These are phyloP conservation scores for Phaffomyces opuntiae DNA, from an alignment of 805 yeast genomes.

Conservation along the genomic window DNA sequence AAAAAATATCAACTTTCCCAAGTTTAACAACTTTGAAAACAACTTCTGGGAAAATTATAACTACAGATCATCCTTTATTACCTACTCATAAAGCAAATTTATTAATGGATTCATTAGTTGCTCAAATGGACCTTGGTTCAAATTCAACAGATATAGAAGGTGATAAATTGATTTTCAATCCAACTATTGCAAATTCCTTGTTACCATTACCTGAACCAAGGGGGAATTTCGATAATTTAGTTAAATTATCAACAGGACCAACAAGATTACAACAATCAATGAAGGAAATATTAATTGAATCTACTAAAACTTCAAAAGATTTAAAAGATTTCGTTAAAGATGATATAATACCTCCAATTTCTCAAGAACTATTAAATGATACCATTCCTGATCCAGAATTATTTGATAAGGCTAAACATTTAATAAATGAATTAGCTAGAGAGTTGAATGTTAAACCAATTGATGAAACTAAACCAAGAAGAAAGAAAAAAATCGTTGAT, in stretches of 20 bases:
- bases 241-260: conserved; percentile 18
- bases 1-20: conserved; percentile 49
- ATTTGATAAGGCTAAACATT: conserved; percentile 7
- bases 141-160: conserved; percentile 20
- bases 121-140: conserved; percentile 35
- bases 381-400: conserved; percentile 13
- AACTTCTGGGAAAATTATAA: conserved; percentile 22
- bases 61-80: conserved; percentile 20
- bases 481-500: conserved; percentile 2
- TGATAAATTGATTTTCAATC: conserved; percentile 14
- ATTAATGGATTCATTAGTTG: conserved; percentile 38
- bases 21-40: conserved; percentile 29
- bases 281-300: conserved; percentile 11
- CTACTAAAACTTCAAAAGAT: conserved; percentile 1
- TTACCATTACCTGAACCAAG: conserved; percentile 9
- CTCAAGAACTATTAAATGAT: conserved; percentile 16
- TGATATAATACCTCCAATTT: conserved; percentile 23
- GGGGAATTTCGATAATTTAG: conserved; percentile 20
- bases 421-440: conserved; percentile 8
- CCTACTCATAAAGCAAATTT: conserved; percentile 34
- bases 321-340: conserved; percentile 11
- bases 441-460: conserved; percentile 18
- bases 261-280: conserved; percentile 17
- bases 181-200: conserved; percentile 9
- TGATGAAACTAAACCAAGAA: conserved; percentile 10